Evolutionary conservation across 306 rosid genomes (phyloP).

Genomic region (Fragaria vesca): DNA sequence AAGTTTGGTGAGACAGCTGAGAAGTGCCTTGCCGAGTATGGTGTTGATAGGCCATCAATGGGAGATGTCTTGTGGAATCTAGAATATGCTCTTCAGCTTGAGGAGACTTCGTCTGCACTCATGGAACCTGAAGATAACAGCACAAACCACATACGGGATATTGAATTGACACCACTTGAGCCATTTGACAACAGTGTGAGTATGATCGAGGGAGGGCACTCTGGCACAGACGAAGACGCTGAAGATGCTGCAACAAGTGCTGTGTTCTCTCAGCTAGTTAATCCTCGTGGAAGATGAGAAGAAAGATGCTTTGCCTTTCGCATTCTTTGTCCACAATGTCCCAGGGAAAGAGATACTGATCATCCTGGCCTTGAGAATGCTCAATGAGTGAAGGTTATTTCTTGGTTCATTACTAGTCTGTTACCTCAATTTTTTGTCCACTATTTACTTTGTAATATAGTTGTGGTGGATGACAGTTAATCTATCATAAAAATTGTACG

Average conservation of each 20-base stretch:
- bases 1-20: slow-evolving; percentile 95
- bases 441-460: slow-evolving; percentile 43
- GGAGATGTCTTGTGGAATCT: slow-evolving; percentile 95
- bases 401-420: slow-evolving; percentile 28
- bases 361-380: slow-evolving; percentile 33
- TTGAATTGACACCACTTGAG: slow-evolving; percentile 69
- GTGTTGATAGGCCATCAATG: slow-evolving; percentile 94
- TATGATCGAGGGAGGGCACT: slow-evolving; percentile 60
- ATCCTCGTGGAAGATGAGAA: slow-evolving; percentile 89
- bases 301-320: slow-evolving; percentile 18
- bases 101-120: slow-evolving; percentile 76
- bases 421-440: slow-evolving; percentile 23
- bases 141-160: slow-evolving; percentile 84
- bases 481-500: slow-evolving; percentile 38
- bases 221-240: slow-evolving; percentile 58
- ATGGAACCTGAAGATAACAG: slow-evolving; percentile 95
- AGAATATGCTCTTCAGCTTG: slow-evolving; percentile 92
- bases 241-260: slow-evolving; percentile 90
- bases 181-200: slow-evolving; percentile 82
- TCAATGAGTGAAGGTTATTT: slow-evolving; percentile 32
- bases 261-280: slow-evolving; percentile 91
- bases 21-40: slow-evolving; percentile 90
- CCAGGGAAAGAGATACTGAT: slow-evolving; percentile 28
- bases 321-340: slow-evolving; percentile 22
- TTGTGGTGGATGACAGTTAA: slow-evolving; percentile 32